These are phyloP conservation scores for Favolaschia claudopus DNA, from an alignment of 768 basidiomycete genomes.

Conservation along the genomic window DNA sequence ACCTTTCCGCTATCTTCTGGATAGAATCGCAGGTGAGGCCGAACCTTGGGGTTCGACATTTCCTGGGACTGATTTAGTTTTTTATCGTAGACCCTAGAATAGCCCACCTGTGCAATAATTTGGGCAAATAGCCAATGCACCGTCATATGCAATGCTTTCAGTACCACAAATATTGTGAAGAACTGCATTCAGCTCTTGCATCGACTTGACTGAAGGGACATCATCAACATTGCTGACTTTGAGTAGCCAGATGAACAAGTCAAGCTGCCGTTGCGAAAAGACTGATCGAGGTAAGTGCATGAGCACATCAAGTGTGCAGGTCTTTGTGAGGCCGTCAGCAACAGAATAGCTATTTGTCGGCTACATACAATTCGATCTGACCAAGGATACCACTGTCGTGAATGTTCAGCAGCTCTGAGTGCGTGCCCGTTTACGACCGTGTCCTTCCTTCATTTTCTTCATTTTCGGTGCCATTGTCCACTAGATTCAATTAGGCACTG, in stretches of 20 bases:
- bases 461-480: no score
- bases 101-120: constrained; percentile 25
- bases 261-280: constrained; percentile 22
- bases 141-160: constrained; percentile 24
- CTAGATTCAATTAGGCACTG: no score
- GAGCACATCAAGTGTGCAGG: constrained; percentile 22
- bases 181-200: constrained; percentile 23
- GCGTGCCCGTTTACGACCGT: no score
- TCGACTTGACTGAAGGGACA: constrained; percentile 8
- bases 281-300: constrained; percentile 18
- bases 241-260: no score
- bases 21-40: constrained; percentile 21
- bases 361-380: no score
- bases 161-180: constrained; percentile 30
- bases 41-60: constrained; percentile 30
- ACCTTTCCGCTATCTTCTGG: constrained; percentile 25
- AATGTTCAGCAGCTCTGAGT: no score
- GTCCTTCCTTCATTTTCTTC: no score
- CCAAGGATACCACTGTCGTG: no score
- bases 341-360: no score
- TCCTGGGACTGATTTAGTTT: constrained; percentile 19
- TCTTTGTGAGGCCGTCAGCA: no score
- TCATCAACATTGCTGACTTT: constrained; percentile 20
- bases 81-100: no score
- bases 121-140: constrained; percentile 27